Base-by-base conservation (phyloP, 208 protist genomes). In the Trypanosoma congolense region DNA sequence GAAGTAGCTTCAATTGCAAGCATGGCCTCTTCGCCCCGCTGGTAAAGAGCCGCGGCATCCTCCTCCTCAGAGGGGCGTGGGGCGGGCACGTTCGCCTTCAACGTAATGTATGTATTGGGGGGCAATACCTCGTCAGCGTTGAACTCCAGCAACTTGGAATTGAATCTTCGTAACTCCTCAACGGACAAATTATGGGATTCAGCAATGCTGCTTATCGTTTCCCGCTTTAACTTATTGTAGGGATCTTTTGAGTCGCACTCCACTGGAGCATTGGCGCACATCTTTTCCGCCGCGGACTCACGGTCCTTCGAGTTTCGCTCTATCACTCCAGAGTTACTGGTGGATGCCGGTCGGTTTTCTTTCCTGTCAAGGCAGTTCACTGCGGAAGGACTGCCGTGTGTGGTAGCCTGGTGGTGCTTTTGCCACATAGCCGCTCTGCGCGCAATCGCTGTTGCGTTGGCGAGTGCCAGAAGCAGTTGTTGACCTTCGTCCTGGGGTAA, bases 51-150 rank as follows among this genome's bases (percentile, higher is more conserved):
- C 29, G 36, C n/a, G 5, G 22, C 28, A 3, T 16, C 25, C 22
- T 12, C 12, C 2, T 29, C 40, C 1, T 50, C 48, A 31, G 12
- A 41, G 14, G 29, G 5, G 18, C 10, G 2, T 10, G 4, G 4
- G 25, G 22, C 21, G 21, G 21, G 50, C 22, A 50, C 3, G 14
- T 42, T 52, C 30, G 28, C 48, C 26, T 54, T 61, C 35, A 72
- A 53, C 55, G 80, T 87, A 31, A 87, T 56, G 40, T 61, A 87
- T 16, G 79, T 87, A 53, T 87, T 73, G 19, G 55, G 44, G 10
- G 75, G 72, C 28, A 87, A 54, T 30, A 46, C 57, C 44, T 61
- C 65, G 21, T 33, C 49, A 45, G 44, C 59, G 25, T 8, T 57
- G 46, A 52, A 67, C 5, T 28, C 16, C 0, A 72, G 53, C 25